Base-by-base conservation (phyloP, 805 yeast species). In the Metschnikowia arizonensis region DNA sequence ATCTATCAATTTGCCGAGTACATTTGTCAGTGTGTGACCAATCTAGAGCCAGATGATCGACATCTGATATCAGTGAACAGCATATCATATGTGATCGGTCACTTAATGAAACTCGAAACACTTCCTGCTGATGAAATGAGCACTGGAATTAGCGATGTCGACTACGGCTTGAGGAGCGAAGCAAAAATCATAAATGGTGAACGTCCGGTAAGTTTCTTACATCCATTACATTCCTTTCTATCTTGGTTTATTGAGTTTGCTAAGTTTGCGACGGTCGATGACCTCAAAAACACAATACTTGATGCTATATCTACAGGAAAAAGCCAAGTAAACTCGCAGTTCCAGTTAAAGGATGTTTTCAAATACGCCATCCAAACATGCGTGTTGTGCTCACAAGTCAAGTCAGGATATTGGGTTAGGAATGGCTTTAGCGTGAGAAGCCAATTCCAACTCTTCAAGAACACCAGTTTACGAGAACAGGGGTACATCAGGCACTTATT, bases 321-420 rank as follows among this genome's bases (percentile, higher is more conserved):
- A 8, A 12, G 14, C 10, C 25, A 30, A 12, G 11, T 15, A 12
- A 17, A 31, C 17, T 11, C 26, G 0, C 15, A 2, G 7, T 30
- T 39, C 5, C n/a, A 30, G 9, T 14, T 61, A 5, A 57, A 61
- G 35, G 45, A 55, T 9, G 57, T 84, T 5, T 77, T 84, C 51
- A 96, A 88, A 51, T 82, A 85, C 50, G 85, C 97, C 0, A 62
- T 93, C 17, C 73, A 95, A 46, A 83, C 90, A 0, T 59, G 88
- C 24, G 96, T 87, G 0, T 63, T 87, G 7, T 64, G 88, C 52
- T 80, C 96, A 0, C 97, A 93, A 57, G 85, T 91, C 7, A 83
- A 87, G 49, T 81, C 85, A 0, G 97, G 97, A 0, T 77, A 85
- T 46, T 91, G 98, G 98, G 97, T 91, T 0, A 77, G 98, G 57